These are phyloP conservation scores for Condylostoma magnum DNA, from an alignment of 169 alveolate species.

Conservation along the genomic window DNA sequence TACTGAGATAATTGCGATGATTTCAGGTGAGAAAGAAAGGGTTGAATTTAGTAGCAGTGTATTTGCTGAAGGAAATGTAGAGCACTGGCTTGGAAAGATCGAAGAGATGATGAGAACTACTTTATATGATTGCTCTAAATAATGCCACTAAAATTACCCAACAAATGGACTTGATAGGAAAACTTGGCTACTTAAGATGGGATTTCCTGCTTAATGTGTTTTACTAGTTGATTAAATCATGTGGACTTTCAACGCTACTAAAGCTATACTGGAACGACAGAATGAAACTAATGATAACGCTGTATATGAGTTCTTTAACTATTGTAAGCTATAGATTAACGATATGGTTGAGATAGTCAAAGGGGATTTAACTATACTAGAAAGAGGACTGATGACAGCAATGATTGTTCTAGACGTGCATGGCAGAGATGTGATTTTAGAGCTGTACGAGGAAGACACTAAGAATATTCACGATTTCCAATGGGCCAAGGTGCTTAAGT, in stretches of 20 bases:
- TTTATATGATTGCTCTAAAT: slow-evolving; percentile 76
- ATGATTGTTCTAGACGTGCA: slow-evolving; percentile 87
- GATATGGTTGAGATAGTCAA: slow-evolving; percentile 79
- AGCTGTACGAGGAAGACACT: slow-evolving; percentile 64
- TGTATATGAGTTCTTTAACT: slow-evolving; percentile 74
- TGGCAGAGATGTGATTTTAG: slow-evolving; percentile 86
- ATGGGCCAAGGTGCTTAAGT: slow-evolving; percentile 83
- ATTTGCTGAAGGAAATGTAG: slow-evolving; percentile 85
- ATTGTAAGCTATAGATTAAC: slow-evolving; percentile 68
- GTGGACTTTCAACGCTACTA: slow-evolving; percentile 76
- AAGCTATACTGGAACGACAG: slow-evolving; percentile 41
- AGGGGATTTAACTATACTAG: slow-evolving; percentile 65
- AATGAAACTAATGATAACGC: slow-evolving; percentile 65
- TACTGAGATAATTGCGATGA: slow-evolving; percentile 61
- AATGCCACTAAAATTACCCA: slow-evolving; percentile 26
- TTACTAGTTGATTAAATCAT: slow-evolving; percentile 80
- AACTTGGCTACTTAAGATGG: slow-evolving; percentile 75
- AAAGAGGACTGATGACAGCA: slow-evolving; percentile 86
- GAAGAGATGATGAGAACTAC: slow-evolving; percentile 84
- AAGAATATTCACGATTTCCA: slow-evolving; percentile 79
- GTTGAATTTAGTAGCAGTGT: slow-evolving; percentile 71
- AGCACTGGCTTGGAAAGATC: slow-evolving; percentile 82
- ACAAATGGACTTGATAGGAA: slow-evolving; percentile 64
- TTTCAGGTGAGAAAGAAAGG: slow-evolving; percentile 75
- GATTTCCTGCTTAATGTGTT: slow-evolving; percentile 78